These are phyloP conservation scores for Cryphonectria japonica DNA, from an alignment of 2,329 filamentous ascomycete species.

Conservation along the genomic window DNA sequence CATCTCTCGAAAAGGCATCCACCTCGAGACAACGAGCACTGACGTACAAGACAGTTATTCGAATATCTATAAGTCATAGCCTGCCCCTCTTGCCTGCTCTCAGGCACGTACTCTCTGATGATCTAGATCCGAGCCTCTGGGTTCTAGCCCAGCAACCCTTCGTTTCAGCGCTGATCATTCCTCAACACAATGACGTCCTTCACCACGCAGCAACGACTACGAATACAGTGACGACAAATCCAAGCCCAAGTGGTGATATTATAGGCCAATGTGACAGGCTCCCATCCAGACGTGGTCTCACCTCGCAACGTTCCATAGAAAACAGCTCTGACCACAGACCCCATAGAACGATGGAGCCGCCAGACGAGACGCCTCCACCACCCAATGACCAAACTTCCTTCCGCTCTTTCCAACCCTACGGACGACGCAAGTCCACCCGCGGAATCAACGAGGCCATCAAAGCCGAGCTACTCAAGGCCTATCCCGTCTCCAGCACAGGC, in stretches of 20 bases:
- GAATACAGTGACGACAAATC: background rate
- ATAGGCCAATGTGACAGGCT: background rate
- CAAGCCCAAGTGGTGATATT: background rate
- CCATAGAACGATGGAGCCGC: background rate
- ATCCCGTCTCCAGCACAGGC: conserved; percentile 25
- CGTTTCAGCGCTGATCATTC: background rate
- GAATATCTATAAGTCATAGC: background rate
- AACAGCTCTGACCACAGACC: background rate
- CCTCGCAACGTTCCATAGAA: background rate
- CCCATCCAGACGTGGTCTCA: background rate
- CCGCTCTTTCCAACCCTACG: conserved; percentile 13
- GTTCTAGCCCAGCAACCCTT: background rate
- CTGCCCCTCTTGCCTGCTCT: background rate
- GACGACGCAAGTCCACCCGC: conserved; percentile 7
- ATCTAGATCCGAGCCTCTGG: background rate
- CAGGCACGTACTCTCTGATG: background rate
- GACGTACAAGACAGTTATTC: background rate
- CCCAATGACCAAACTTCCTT: background rate
- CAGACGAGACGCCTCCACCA: background rate
- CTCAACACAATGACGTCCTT: background rate
- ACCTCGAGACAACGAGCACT: background rate
- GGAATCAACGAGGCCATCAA: conserved; percentile 25
- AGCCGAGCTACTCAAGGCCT: conserved; percentile 16
- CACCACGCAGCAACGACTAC: background rate
- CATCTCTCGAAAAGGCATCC: background rate